These are phyloP conservation scores for Sporobolomyces phaffii DNA, from an alignment of 768 basidiomycete species.

Conservation along the genomic window DNA sequence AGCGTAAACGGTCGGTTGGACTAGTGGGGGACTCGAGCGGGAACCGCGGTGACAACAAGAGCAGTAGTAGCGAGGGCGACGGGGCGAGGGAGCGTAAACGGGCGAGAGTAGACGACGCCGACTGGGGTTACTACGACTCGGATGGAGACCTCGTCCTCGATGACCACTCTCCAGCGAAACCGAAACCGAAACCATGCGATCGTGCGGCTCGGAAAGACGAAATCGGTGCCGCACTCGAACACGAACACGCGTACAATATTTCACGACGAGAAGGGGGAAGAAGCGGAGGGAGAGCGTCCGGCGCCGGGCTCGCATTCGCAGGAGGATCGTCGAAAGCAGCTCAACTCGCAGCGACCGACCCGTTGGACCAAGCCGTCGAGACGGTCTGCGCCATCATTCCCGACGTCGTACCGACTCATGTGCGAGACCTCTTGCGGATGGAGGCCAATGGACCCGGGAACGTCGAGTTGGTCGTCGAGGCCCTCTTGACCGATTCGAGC, in stretches of 20 bases:
- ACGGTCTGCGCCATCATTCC: conserved; percentile 28
- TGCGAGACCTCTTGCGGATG: conserved; percentile 5
- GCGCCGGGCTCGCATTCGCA: background rate
- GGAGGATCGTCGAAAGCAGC: conserved; percentile 5
- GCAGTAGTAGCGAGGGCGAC: no score
- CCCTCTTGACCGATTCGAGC: conserved; percentile 2
- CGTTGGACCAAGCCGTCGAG: background rate
- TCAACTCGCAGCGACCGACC: background rate
- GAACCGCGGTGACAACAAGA: no score
- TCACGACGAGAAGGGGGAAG: background rate
- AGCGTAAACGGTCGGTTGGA: no score
- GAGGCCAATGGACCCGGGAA: no score
- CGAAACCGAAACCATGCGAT: no score
- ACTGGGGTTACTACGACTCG: background rate
- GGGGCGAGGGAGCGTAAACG: no score
- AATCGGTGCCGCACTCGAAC: no score
- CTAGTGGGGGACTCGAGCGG: no score
- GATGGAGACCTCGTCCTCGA: background rate
- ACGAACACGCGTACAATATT: no score
- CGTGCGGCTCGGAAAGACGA: no score
- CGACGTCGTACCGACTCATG: conserved; percentile 16
- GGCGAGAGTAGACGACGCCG: no score
- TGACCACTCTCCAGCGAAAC: background rate
- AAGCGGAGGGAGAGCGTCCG: background rate
- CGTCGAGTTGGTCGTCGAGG: conserved; percentile 26